A percentile compares a stretch with the other conserved stretches of the same genome.
phyloP scores from a whole-genome alignment of 805 yeast genomes.

The Lachancea sp. region DNA sequence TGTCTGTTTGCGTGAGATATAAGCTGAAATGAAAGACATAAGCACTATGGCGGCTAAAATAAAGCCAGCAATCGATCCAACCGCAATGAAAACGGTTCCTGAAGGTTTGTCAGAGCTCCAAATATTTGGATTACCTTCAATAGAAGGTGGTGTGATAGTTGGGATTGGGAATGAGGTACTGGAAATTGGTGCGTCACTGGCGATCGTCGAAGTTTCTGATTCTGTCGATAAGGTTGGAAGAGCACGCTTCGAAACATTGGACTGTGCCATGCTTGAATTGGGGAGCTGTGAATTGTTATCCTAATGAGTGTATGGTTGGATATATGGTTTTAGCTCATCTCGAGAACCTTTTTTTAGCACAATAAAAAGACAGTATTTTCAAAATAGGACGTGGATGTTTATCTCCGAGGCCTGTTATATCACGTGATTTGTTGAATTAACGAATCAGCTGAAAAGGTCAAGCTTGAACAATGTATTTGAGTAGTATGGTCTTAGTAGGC shows the following conservation, averaged over 20 bases:
- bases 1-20: constrained; percentile 47
- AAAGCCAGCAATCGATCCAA: constrained; percentile 63
- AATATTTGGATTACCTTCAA: constrained; percentile 60
- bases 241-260: background rate
- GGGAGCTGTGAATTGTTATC: too few relatives aligned
- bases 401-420: too few relatives aligned
- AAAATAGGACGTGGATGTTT: too few relatives aligned
- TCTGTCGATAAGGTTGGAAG: constrained; percentile 1
- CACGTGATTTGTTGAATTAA: too few relatives aligned
- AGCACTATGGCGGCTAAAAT: constrained; percentile 44
- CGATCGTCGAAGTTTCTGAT: background rate
- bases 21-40: constrained; percentile 47
- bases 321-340: too few relatives aligned
- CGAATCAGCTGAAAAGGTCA: too few relatives aligned
- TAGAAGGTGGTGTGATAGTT: constrained; percentile 46
- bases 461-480: too few relatives aligned
- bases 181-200: background rate
- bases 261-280: background rate
- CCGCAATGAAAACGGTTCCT: constrained; percentile 80
- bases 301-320: too few relatives aligned
- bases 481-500: too few relatives aligned
- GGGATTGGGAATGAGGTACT: constrained; percentile 22
- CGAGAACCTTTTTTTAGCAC: too few relatives aligned
- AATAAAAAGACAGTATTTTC: too few relatives aligned
- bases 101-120: constrained; percentile 54